Evolutionary conservation across 2,329 filamentous ascomycete genomes (phyloP), one percentile per base, ranked within the genome.

Genomic region (Alternaria brassicae): DNA sequence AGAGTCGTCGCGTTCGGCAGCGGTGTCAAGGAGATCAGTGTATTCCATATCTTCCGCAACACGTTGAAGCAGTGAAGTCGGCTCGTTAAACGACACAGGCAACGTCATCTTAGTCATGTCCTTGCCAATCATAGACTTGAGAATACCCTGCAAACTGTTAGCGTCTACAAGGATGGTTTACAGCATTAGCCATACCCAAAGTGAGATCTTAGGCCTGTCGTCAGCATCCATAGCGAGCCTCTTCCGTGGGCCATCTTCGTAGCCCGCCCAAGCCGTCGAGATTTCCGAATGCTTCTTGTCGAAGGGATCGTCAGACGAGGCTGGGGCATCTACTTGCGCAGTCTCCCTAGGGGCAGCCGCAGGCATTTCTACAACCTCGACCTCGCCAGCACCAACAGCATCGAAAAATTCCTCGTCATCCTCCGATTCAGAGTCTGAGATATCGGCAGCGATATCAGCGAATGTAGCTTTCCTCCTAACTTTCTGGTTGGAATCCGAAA

Each of bases 21-120:
- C 95, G 62, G 89, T 88, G 72, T 99, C 93, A 30, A 99, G 84
- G 6, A 99, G 86, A 69, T 98, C 92, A 0, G 91, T 91, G 74
- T 99, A 99, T 79, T 99, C 95, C 91, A 99, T 94, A 73, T 99
- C 95, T 80, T 99, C 95, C 5, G 92, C 92, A 41, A 96, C 94
- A 75, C 95, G 91, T 78, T 98, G 95, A 8, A 99, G 85, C 12
- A 99, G 83, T 6, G 95, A 98, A 0, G 95, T 99, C 0, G 95
- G 95, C 78, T 99, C 95, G 79, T 99, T 99, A 83, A 99, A 98
- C 0, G 95, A 97, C 2, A 99, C 95, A 0, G 95, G 95, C 19
- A 99, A 82, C 0, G 95, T 98, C 94, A 99, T 99, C 82, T 96
- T 98, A 36, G 95, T 98, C 95, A 99, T 98, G 75, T 99, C 95